Conservation (phyloP, 2,329 filamentous ascomycete genomes). For the Hypomyces rosellus region DNA sequence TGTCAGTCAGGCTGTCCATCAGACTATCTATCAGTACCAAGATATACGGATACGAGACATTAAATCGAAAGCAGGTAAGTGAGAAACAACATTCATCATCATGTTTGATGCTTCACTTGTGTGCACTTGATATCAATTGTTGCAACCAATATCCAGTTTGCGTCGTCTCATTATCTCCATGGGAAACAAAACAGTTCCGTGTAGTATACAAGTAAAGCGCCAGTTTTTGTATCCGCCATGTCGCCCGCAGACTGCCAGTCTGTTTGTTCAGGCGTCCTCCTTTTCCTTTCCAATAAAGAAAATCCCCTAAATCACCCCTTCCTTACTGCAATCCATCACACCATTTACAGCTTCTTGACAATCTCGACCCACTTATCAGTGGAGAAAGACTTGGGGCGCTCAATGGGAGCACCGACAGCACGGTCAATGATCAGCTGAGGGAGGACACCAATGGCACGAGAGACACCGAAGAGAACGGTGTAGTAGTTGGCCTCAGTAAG, state of each 20-base stretch:
- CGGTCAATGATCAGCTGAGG: constrained; percentile 99
- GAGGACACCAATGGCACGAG: constrained; percentile 94
- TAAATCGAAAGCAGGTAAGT: background rate
- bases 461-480: constrained; percentile 99
- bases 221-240: constrained; percentile 16
- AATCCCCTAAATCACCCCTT: background rate
- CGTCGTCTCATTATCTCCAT: constrained; percentile 15
- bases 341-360: constrained; percentile 76
- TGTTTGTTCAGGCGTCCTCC: constrained; percentile 8
- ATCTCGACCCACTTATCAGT: constrained; percentile 96
- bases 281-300: constrained; percentile 2
- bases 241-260: constrained; percentile 16
- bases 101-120: too few species aligned
- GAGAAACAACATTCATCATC: too few species aligned
- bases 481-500: constrained; percentile 99
- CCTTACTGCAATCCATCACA: background rate
- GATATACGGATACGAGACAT: too few species aligned
- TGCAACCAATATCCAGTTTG: background rate
- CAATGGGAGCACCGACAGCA: constrained; percentile 91
- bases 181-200: constrained; percentile 15
- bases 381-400: constrained; percentile 98
- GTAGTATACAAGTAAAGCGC: constrained; percentile 21
- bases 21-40: too few species aligned
- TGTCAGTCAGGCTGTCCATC: too few species aligned
- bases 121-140: too few species aligned